Evolutionary conservation across 2,329 filamentous ascomycete genomes (phyloP).

Genomic region (Colletotrichum camelliae): DNA sequence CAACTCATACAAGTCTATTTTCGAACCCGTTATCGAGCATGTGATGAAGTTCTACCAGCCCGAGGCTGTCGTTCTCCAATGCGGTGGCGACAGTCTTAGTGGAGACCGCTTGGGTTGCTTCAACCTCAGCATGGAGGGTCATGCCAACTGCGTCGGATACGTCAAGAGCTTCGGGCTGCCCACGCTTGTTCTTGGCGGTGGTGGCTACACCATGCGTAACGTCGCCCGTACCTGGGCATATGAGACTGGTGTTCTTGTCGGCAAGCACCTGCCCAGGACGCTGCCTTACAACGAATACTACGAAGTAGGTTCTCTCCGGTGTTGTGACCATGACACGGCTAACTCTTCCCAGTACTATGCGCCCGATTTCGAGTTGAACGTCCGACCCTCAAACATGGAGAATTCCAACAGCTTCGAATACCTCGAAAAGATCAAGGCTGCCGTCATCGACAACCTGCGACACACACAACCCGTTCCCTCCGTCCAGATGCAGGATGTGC

Average conservation of each 20-base stretch:
- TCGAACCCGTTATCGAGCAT: slow-evolving; percentile 85
- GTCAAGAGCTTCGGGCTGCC: slow-evolving; percentile 87
- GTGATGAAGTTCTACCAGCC: slow-evolving; percentile 90
- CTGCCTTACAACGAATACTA: slow-evolving; percentile 98
- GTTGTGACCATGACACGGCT: neutral
- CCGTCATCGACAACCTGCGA: slow-evolving; percentile 84
- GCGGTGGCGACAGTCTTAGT: slow-evolving; percentile 92
- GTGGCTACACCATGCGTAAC: slow-evolving; percentile 96
- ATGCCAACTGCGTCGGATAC: slow-evolving; percentile 92
- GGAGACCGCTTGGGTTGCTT: slow-evolving; percentile 95
- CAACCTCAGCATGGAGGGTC: slow-evolving; percentile 95
- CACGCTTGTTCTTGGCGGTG: slow-evolving; percentile 90
- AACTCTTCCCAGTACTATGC: slow-evolving; percentile 78
- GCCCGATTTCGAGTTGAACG: slow-evolving; percentile 88
- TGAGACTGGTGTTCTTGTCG: slow-evolving; percentile 90
- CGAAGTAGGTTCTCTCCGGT: slow-evolving; percentile 56
- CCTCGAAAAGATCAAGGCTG: slow-evolving; percentile 79
- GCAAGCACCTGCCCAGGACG: slow-evolving; percentile 79
- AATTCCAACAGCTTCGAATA: slow-evolving; percentile 88
- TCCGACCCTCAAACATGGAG: slow-evolving; percentile 86
- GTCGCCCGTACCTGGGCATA: slow-evolving; percentile 97
- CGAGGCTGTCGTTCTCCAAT: slow-evolving; percentile 92
- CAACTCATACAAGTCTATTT: slow-evolving; percentile 86
- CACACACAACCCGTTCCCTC: slow-evolving; percentile 88
- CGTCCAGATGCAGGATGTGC: slow-evolving; percentile 85